Evolutionary conservation across 305 asterid genomes (phyloP).

Genomic region (Lippia alba): DNA sequence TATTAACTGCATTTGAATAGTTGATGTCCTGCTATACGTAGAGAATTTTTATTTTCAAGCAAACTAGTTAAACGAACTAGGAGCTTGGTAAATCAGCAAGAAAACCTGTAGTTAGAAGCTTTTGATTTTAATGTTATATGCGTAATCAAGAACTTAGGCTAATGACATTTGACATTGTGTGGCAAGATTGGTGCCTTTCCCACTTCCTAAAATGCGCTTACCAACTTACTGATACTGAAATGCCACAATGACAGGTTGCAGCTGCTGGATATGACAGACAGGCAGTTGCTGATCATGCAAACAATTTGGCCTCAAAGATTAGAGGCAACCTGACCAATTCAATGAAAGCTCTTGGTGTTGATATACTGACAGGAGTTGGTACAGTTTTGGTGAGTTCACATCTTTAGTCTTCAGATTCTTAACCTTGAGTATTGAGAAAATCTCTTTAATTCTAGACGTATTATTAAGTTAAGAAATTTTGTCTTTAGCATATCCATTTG

Average conservation of each 20-base stretch:
- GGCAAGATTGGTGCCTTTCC: conserved; percentile 1
- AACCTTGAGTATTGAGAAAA: conserved; percentile 3
- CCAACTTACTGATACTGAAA: conserved; percentile 30
- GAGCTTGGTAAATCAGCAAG: conserved; percentile 8
- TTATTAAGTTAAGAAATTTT: not conserved
- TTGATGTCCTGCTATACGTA: not conserved
- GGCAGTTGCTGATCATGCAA: conserved; percentile 98
- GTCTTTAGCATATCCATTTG: conserved; percentile 30
- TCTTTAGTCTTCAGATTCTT: conserved; percentile 19
- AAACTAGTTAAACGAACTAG: conserved; percentile 16
- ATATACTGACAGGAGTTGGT: conserved; percentile 91
- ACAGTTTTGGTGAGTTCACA: conserved; percentile 72
- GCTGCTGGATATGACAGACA: conserved; percentile 98
- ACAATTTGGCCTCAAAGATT: conserved; percentile 88
- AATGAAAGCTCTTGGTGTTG: conserved; percentile 89
- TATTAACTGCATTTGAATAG: conserved; percentile 17
- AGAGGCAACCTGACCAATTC: conserved; percentile 93
- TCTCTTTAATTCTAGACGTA: conserved; percentile 8
- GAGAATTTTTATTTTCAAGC: conserved; percentile 15
- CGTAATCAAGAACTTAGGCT: conserved; percentile 8
- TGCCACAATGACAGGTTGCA: conserved; percentile 64
- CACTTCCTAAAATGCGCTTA: conserved; percentile 14
- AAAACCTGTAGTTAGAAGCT: conserved; percentile 18
- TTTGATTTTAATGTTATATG: conserved; percentile 3
- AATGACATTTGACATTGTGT: conserved; percentile 14